Percentiles rank a stretch among this genome's conserved stretches.
phyloP scores from a whole-genome alignment of 768 basidiomycete genomes.

The Sistotremastrum niveocremeum region DNA sequence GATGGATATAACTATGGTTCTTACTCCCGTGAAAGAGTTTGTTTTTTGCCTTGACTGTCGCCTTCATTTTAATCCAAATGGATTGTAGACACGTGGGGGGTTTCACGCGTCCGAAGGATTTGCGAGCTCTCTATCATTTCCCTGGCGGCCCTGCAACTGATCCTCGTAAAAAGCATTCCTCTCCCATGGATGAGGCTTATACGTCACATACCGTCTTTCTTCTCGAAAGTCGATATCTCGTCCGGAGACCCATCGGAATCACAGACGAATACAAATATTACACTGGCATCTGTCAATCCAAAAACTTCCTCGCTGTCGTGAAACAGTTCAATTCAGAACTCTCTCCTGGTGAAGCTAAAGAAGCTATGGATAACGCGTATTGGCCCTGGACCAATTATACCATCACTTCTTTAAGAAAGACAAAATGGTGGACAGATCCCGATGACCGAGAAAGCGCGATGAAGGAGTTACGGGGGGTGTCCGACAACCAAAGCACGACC shows the following conservation, averaged over 20 bases:
- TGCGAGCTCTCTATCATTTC: conserved; percentile 25
- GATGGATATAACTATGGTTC: conserved; percentile 20
- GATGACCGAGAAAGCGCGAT: conserved; percentile 9
- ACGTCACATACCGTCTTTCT: conserved; percentile 26
- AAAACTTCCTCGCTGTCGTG: conserved; percentile 18
- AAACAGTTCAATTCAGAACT: conserved; percentile 17
- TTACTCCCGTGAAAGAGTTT: conserved; percentile 26
- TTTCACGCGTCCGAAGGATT: conserved; percentile 23
- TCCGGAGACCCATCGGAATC: conserved; percentile 18
- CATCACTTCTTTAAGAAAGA: conserved; percentile 3
- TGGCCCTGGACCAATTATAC: conserved; percentile 19
- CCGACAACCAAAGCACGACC: too few species aligned
- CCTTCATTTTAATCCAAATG: background rate
- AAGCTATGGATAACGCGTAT: conserved; percentile 25
- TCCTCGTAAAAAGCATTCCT: background rate
- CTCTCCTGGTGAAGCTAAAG: conserved; percentile 6
- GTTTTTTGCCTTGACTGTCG: conserved; percentile 6
- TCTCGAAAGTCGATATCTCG: conserved; percentile 21
- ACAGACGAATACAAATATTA: conserved; percentile 17
- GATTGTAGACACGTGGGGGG: conserved; percentile 24
- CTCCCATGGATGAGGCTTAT: conserved; percentile 16
- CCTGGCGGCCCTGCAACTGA: conserved; percentile 17
- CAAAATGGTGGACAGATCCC: conserved; percentile 17
- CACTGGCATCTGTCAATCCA: conserved; percentile 22
- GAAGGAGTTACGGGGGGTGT: background rate